phyloP scores from a whole-genome alignment of 306 rosid genomes.

The Citrullus amarus region DNA sequence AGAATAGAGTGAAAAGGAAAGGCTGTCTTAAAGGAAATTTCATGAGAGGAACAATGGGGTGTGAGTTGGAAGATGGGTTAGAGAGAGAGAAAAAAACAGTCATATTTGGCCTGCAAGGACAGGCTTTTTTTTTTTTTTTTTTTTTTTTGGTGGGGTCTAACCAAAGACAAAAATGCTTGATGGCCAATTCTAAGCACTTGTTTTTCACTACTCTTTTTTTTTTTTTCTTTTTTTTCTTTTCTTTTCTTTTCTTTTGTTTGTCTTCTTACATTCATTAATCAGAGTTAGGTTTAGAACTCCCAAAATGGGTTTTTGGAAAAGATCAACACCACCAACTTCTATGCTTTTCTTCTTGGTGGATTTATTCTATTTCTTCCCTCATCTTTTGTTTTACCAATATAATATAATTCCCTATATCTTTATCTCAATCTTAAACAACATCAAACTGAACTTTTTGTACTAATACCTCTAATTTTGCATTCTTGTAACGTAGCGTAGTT shows the following conservation, averaged over 20 bases:
- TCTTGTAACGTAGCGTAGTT: too few species aligned
- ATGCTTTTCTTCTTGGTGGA: background rate
- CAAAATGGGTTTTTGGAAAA: background rate
- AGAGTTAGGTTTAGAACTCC: slow-evolving; percentile 1
- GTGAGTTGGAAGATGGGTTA: background rate
- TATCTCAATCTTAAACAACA: background rate
- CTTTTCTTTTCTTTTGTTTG: background rate
- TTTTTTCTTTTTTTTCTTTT: background rate
- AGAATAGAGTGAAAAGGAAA: slow-evolving; percentile 11
- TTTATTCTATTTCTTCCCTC: background rate
- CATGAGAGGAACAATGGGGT: slow-evolving; percentile 2
- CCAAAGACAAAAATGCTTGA: background rate
- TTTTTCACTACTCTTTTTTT: background rate
- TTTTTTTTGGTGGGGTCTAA: background rate
- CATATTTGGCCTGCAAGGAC: background rate
- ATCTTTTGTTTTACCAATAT: background rate
- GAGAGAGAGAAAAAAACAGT: background rate
- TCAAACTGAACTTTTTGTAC: too few species aligned
- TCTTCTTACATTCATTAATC: background rate
- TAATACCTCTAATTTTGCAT: too few species aligned
- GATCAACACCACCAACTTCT: background rate
- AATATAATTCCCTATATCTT: background rate
- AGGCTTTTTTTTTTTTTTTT: background rate
- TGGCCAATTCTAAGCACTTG: slow-evolving; percentile 7
- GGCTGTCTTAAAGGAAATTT: slow-evolving; percentile 1